Conservation (phyloP, 2,329 filamentous ascomycete species). For the Cytospora piceae region DNA sequence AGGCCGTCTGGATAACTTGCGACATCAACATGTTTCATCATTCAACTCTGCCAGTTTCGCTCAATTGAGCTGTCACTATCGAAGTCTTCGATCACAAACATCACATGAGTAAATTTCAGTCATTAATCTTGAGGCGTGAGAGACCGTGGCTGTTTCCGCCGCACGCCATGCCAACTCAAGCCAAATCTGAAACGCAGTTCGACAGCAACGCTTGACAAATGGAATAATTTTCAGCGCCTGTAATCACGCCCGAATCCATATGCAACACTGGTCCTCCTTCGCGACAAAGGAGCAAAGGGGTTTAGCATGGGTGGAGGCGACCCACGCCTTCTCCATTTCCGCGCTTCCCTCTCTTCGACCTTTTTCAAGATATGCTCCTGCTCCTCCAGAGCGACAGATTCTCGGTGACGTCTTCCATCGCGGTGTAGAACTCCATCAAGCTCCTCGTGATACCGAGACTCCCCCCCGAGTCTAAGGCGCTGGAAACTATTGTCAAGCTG, state of each 20-base stretch:
- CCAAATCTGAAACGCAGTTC: background rate
- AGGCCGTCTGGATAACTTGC: background rate
- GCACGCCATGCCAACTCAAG: background rate
- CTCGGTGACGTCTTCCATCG: constrained; percentile 9
- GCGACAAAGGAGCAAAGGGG: background rate
- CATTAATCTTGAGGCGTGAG: background rate
- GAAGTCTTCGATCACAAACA: background rate
- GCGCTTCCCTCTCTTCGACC: background rate
- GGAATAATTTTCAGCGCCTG: constrained; percentile 1
- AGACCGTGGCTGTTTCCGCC: background rate
- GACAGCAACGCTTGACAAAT: background rate
- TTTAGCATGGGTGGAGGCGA: background rate
- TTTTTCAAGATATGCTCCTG: constrained; percentile 16
- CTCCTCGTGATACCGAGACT: background rate
- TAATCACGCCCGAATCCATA: constrained; percentile 13
- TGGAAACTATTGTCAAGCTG: constrained; percentile 17
- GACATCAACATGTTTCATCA: background rate
- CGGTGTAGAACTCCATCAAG: background rate
- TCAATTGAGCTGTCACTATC: background rate
- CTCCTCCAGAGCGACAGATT: constrained; percentile 17
- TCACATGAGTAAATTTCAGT: background rate
- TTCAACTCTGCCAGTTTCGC: background rate
- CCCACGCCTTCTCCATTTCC: constrained; percentile 10
- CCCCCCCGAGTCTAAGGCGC: background rate
- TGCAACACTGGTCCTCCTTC: background rate